phyloP scores from a whole-genome alignment of 305 asterid species.

The Fraxinus sp. region DNA sequence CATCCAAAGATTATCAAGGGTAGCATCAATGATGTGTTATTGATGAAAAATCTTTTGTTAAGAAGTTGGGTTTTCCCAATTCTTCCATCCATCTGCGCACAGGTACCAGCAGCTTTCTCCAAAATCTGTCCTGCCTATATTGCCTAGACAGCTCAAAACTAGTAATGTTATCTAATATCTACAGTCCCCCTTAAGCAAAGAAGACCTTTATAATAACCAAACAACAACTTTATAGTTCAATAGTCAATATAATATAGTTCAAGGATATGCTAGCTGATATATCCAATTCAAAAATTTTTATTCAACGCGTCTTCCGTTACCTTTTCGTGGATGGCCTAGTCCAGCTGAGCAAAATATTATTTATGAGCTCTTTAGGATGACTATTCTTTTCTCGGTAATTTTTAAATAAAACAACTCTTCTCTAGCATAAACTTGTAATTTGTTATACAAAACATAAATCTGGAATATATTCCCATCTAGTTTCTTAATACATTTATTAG shows the following conservation, averaged over 20 bases:
- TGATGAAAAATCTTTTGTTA: constrained; percentile 51
- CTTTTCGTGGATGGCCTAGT: not conserved
- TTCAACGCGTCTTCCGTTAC: not conserved
- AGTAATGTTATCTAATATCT: not conserved
- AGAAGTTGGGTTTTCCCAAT: constrained; percentile 53
- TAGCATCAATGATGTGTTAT: constrained; percentile 58
- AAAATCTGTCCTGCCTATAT: not conserved
- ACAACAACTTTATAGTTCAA: not conserved
- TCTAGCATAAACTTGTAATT: not conserved
- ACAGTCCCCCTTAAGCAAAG: not conserved
- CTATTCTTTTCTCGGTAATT: not conserved
- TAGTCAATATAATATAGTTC: not conserved
- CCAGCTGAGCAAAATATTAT: not conserved
- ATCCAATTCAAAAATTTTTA: not conserved
- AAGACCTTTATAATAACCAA: not conserved
- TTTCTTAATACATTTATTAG: not conserved
- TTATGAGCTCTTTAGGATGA: not conserved
- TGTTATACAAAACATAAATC: not conserved
- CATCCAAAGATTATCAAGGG: constrained; percentile 52
- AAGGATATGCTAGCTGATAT: not conserved
- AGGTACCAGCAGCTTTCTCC: constrained; percentile 38
- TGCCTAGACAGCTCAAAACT: not conserved
- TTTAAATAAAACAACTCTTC: not conserved
- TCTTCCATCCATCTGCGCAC: constrained; percentile 61
- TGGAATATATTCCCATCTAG: not conserved